These are phyloP conservation scores for Malassezia equina DNA, from an alignment of 1,284 basidiomycete species.

Conservation along the genomic window DNA sequence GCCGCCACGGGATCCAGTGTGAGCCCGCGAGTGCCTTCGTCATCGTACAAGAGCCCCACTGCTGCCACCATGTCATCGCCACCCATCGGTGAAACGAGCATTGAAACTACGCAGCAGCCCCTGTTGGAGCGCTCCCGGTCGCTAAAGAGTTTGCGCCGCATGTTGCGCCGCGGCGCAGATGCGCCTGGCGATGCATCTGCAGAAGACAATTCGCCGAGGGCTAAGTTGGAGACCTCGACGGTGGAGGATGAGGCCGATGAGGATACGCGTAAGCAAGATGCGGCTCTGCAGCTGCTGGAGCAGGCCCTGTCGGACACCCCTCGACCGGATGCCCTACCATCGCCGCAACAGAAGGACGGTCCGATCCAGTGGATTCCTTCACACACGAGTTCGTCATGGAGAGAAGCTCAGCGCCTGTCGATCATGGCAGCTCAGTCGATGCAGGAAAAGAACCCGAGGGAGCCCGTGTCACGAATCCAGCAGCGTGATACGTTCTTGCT, in stretches of 20 bases:
- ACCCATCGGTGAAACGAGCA: not conserved
- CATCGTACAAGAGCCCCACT: not conserved
- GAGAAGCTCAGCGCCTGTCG: conserved; percentile 14
- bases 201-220: not conserved
- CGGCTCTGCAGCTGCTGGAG: conserved; percentile 10
- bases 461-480: not conserved
- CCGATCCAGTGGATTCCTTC: conserved; percentile 17
- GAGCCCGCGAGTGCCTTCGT: not conserved
- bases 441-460: no score
- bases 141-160: not conserved
- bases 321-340: not conserved
- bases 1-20: not conserved
- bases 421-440: not conserved
- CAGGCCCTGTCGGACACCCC: not conserved
- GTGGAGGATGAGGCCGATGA: not conserved
- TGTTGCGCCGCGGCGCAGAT: not conserved
- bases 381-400: conserved; percentile 8
- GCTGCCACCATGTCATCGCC: not conserved
- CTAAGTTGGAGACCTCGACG: not conserved
- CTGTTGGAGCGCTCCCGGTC: not conserved
- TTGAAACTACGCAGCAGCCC: not conserved
- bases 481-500: conserved; percentile 8
- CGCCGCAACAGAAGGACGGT: conserved; percentile 2
- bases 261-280: conserved; percentile 1
- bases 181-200: not conserved